Evolutionary conservation across 768 basidiomycete species (phyloP), one percentile per base, ranked within the genome.

Genomic region (Rhizopogon sp.): DNA sequence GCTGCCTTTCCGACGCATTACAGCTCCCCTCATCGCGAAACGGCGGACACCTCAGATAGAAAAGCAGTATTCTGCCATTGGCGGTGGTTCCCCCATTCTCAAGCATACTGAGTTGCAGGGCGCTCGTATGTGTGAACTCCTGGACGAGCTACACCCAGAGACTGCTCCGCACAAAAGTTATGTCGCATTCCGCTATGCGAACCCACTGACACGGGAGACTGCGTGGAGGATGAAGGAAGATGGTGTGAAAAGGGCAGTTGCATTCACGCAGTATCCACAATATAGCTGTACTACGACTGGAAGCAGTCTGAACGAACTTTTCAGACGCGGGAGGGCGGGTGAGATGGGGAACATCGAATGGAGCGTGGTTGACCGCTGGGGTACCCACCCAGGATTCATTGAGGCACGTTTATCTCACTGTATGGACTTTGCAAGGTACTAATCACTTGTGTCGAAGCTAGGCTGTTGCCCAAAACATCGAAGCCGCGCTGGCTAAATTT

Each of bases 301-400:
- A 50, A 97, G 94, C 73, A 95, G 92, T 68, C 67, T 99, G 66
- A 99, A 98, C 64, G 97, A 99, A 69, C 73, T 99, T 28, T 95
- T 82, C 64, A 75, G 88, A 67, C 74, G 71, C 63, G 81, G 82
- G 50, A 82, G 77, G 63, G 72, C 75, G 39, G 87, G 85, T 29
- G 85, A 81, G 52, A 72, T 77, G 60, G 87, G 79, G 49, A 76
- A 77, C 61, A 79, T 99, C 22, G 82, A 93, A 64, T 99, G 97
- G 97, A 96, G 91, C 67, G 94, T 98, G 6, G 89, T 99, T 65
- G 97, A 99, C 73, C 82, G 97, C 28, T 99, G 97, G 97, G 94
- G 93, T 8, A 93, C 92, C 9, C 91, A 99, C 69, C 79, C 88
- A 5, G 97, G 97, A 4, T 90, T 98, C 64, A 81, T 99, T 57